These are phyloP conservation scores for Aspergillus cavernicola DNA, from an alignment of 495 filamentous ascomycete genomes.

Conservation along the genomic window DNA sequence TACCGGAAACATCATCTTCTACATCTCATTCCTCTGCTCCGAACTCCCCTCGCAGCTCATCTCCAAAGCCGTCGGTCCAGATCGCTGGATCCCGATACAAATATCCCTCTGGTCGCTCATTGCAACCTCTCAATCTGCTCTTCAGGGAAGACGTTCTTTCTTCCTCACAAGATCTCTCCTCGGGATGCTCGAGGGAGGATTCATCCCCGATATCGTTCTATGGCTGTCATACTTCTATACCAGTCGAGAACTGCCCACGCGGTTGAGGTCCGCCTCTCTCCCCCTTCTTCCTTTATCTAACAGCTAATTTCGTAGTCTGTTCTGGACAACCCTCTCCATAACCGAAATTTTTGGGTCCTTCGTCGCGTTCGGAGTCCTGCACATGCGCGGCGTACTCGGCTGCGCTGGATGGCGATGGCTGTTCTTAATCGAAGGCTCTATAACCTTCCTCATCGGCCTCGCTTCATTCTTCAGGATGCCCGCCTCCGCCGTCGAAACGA, in stretches of 20 bases:
- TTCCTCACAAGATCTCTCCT: slow-evolving; percentile 57
- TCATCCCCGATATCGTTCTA: slow-evolving; percentile 48
- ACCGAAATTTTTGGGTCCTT: slow-evolving; percentile 43
- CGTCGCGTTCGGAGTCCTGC: slow-evolving; percentile 44
- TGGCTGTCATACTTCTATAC: slow-evolving; percentile 71
- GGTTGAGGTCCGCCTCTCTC: slow-evolving; percentile 28
- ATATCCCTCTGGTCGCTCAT: slow-evolving; percentile 72
- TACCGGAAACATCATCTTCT: slow-evolving; percentile 26
- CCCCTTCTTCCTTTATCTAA: slow-evolving; percentile 49
- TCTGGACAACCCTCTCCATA: slow-evolving; percentile 59
- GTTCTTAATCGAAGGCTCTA: slow-evolving; percentile 53
- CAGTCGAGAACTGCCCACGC: slow-evolving; percentile 41
- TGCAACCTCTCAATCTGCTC: slow-evolving; percentile 55
- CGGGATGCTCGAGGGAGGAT: slow-evolving; percentile 66
- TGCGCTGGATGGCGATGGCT: slow-evolving; percentile 34
- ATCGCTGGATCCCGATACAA: slow-evolving; percentile 74
- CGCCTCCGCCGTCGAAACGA: slow-evolving; percentile 47
- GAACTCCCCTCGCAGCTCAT: slow-evolving; percentile 67
- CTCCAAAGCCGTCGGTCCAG: slow-evolving; percentile 65
- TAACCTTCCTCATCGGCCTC: slow-evolving; percentile 52
- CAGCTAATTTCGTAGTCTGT: slow-evolving; percentile 34
- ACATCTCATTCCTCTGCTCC: slow-evolving; percentile 56
- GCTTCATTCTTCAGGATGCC: slow-evolving; percentile 56
- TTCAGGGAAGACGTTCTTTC: slow-evolving; percentile 59
- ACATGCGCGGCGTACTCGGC: slow-evolving; percentile 34